Evolutionary conservation across 164 flowering plant genomes (phyloP), one percentile per base, ranked within the genome.

Genomic region (Nymphaea thermarum): DNA sequence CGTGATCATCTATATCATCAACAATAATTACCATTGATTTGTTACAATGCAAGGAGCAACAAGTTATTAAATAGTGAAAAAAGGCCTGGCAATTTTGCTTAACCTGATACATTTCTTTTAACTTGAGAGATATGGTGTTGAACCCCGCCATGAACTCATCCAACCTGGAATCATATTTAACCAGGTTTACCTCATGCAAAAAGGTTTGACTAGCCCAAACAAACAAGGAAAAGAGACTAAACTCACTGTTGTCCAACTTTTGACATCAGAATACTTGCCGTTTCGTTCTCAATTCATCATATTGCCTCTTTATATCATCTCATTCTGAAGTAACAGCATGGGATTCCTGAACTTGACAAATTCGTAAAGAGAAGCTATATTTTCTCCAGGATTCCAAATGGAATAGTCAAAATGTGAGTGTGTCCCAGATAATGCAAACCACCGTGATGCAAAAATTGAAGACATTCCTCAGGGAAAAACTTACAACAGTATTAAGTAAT

Each of bases 31-130:
- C 8, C 7, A 7, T 7, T 61, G 42, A 16, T 1, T 61, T 61
- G 7, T 61, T 16, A 7, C 36, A n/a, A n/a, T 7, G 7, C 6
- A 10, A 61, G 63, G 16, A n/a, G 4, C 63, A 47, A 47, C 55
- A 47, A n/a, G n/a, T n/a, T n/a, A n/a, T n/a, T n/a, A n/a, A n/a
- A n/a, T n/a, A n/a, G n/a, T n/a, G n/a, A n/a, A n/a, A n/a, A 16
- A 61, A n/a, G n/a, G n/a, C n/a, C n/a, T n/a, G n/a, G n/a, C n/a
- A n/a, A n/a, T n/a, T n/a, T n/a, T n/a, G n/a, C n/a, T 61, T 61
- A n/a, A 90, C 98, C 98, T 93, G 98, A 79, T 93, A 93, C 98
- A 95, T 95, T 77, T 95, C 99, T 75, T 95, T 95, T 72, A 95
- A 65, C 81, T 95, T 95, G 76, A 95, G 74, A 43, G 99, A 95